Base-by-base conservation (phyloP, 768 basidiomycete species). In the Auricularia cornea region DNA sequence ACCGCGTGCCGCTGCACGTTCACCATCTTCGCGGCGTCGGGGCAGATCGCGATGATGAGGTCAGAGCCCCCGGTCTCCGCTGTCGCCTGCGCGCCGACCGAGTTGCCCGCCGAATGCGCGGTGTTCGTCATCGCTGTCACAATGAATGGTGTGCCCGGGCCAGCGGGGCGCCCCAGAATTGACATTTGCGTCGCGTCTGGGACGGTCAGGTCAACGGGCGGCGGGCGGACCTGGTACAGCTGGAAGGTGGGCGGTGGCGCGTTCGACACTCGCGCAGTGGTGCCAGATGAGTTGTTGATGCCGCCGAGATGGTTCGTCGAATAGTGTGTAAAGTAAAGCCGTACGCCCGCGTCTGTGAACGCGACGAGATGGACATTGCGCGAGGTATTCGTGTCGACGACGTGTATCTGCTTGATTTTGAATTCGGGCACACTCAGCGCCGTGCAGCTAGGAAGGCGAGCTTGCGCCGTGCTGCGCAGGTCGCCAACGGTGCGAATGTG, bases 381-480 rank as follows among this genome's bases (percentile, higher is more conserved):
- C 18, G 84, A 86, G 30, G 90, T 88, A 71, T 92, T 90, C 14
- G 80, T 80, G 44, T 84, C 80, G 40, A 96, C 74, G 29, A 87
- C 80, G 71, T 94, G 89, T 54, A 96, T 72, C 28, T 82, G 77
- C 32, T 86, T 78, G 63, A 96, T 83, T 62, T 83, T 80, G 70
- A 94, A 93, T 60, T 78, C 81, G 68, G 87, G 82, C 2, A 85
- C 83, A 20, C 84, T 84, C 60, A 94, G 76, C 32, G 85, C 83
- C 44, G 90, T 87, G 44, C 87, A 85, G 8, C 88, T 88, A 23
- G 89, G 89, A 2, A 86, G 87, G 69, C 92, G 91, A 73, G 92
- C 89, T 68, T 89, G 88, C 0, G 90, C 88, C 30, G 80, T 74
- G 69, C 90, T 91, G 73, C 85, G 87, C 2, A 93, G 67, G 68